Evolutionary conservation across 176 grass and related monocot genomes (phyloP), one percentile per base, ranked within the genome.

Genomic region (Ensete ventricosum): DNA sequence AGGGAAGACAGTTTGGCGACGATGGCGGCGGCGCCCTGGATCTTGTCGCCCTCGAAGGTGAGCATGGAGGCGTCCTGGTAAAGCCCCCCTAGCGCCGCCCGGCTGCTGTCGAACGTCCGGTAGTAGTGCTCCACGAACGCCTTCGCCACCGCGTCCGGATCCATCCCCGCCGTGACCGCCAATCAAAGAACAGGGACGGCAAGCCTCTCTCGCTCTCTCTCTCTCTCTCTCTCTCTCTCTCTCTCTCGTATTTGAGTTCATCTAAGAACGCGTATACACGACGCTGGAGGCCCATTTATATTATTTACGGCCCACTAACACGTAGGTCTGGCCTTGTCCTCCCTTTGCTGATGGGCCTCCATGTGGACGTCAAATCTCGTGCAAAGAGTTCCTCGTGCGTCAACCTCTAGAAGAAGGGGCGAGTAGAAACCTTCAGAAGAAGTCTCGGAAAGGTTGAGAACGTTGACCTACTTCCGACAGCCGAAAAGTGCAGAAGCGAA

Each of bases 61-160:
- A 75, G 73, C 73, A 75, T 75, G 21, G 73, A 75, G 54, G 26
- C 14, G 1, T 75, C 73, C 27, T 75, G 73, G 55, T 75, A 75
- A 23, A 75, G 73, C 17, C 55, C 55, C 4, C 54, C 73, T 23
- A 75, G 73, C 23, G 14, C 54, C 9, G 54, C 9, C 23, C 73
- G 73, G 55, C 50, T 75, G 26, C 26, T 75, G 55, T 75, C 73
- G 1, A 75, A 75, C 16, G 73, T 75, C 55, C 55, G 73, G 54
- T 62, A 75, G 73, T 75, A 75, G 73, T 75, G 73, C 73, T 75
- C 73, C 8, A 75, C 73, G 73, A 75, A 75, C 54, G 73, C 73
- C 73, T 49, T 75, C 55, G 73, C 73, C 55, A 75, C 26, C 25
- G 73, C 54, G 14, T 75, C 73, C 54, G 73, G 73, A 75, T 75